Evolutionary conservation across 2,329 filamentous ascomycete species (phyloP), one percentile per base, ranked within the genome.

Genomic region (Cladophialophora chaetospira): DNA sequence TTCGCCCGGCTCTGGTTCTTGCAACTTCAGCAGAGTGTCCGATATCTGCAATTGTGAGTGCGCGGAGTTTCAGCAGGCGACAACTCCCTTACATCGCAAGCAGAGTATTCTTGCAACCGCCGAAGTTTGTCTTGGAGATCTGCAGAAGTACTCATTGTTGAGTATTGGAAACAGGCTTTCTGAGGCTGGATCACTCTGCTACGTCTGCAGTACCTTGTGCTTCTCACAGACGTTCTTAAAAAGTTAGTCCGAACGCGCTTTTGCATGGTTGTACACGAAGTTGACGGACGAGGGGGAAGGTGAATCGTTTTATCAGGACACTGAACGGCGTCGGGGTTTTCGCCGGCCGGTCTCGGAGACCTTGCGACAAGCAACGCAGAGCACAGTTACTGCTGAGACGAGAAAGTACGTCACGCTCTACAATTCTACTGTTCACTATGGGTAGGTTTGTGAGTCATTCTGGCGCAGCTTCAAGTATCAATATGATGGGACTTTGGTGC

Each of bases 11-110:
- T 68, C 63, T 3, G 65, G 60, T 43, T 72, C 72, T 57, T 86
- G 81, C 45, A 91, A 78, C 67, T 87, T 88, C 53, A 89, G 78
- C 1, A 91, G 79, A 4, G 87, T 87, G 70, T 91, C 88, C 9
- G 88, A 88, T 58, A 90, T 76, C 78, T 89, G 50, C 5, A 5
- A 15, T 19, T 29, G n/a, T 62, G 31, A 29, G 51, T 26, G 15
- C 33, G 15, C 8, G 28, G 38, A 36, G 21, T 5, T 31, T 36
- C 13, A 28, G 29, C 29, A 51, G 19, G 10, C 23, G 40, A n/a
- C 26, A 21, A 15, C 26, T 3, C 6, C 11, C 57, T 53, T 68
- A 77, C 75, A 72, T 77, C 75, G 55, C 75, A 77, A 11, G 74
- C 73, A 21, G 74, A 75, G 60, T 70, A 76, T 17, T 72, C 68